Conservation (phyloP, 2,329 filamentous ascomycete species). For the Fusarium oxysporum region DNA sequence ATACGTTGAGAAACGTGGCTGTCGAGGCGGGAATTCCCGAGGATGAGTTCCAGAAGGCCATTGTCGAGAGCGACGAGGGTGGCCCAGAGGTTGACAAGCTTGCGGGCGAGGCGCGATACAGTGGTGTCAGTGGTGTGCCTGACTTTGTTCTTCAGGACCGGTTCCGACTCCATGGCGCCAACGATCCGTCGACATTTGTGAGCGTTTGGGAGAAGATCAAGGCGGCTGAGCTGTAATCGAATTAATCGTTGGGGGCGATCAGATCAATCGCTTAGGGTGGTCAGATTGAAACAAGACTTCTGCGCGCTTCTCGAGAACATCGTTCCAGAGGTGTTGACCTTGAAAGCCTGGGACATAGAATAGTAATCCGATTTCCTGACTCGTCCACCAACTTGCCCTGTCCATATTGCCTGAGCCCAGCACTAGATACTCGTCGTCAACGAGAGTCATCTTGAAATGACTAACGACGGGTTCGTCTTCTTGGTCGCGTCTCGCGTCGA, state of each 20-base stretch:
- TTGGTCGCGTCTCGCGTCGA: slow-evolving; percentile 44
- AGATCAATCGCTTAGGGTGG: slow-evolving; percentile 12
- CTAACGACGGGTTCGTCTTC: slow-evolving; percentile 74
- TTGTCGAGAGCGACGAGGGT: slow-evolving; percentile 62
- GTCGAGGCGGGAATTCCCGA: slow-evolving; percentile 60
- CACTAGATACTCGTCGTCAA: slow-evolving; percentile 75
- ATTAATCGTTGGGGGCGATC: neutral
- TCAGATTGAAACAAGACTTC: slow-evolving; percentile 50
- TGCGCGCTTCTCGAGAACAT: slow-evolving; percentile 52
- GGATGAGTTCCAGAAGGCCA: slow-evolving; percentile 51
- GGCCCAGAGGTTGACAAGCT: slow-evolving; percentile 50
- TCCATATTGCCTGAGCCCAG: slow-evolving; percentile 88
- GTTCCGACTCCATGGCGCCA: slow-evolving; percentile 76
- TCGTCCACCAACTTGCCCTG: slow-evolving; percentile 87
- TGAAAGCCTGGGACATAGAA: slow-evolving; percentile 59
- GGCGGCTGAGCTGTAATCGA: slow-evolving; percentile 39
- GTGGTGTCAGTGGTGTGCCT: slow-evolving; percentile 72
- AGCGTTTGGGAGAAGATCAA: slow-evolving; percentile 71
- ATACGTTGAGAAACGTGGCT: slow-evolving; percentile 52
- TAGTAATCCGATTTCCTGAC: slow-evolving; percentile 81
- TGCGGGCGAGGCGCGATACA: slow-evolving; percentile 43
- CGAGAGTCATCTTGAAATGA: slow-evolving; percentile 81
- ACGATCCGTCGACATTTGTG: slow-evolving; percentile 73
- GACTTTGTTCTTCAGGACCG: slow-evolving; percentile 77
- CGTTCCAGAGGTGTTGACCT: slow-evolving; percentile 54